Evolutionary conservation across 768 basidiomycete species (phyloP), one percentile per base, ranked within the genome.

Genomic region (Omphalotus guepiniiformis): DNA sequence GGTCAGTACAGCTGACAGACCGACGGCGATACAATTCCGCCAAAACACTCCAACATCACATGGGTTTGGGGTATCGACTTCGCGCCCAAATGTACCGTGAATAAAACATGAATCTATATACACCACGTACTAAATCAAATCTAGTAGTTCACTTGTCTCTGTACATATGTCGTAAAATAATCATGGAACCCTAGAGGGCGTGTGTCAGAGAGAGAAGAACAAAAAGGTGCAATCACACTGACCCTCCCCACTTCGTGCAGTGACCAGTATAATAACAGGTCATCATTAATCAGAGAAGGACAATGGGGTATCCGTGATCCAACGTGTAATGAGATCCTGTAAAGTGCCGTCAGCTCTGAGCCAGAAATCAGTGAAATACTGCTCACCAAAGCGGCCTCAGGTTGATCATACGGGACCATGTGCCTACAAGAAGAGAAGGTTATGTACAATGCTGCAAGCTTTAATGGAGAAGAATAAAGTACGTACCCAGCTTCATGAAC

Each of bases 401-500:
- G 87, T 59, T 94, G 91, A 65, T 97, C 91, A 58, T 76, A 83
- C 4, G 93, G 92, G 6, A 90, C 90, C 91, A 93, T 88, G 61
- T 92, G 89, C 28, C 88, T 89, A 55, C 5, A 49, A 51, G 52
- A 37, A 46, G 39, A 32, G 47, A 41, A 18, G 35, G 42, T 7
- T 26, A 25, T 28, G 49, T 13, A 47, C 46, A 30, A 37, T 16
- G 41, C 22, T 34, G 16, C n/a, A 18, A 23, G 29, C 36, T 42
- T 22, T 36, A 19, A 44, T 21, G 22, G 2, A 36, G 40, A 47
- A 12, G 4, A 36, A 43, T 3, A 40, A 15, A 28, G 16, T 6
- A 66, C 83, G 54, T 65, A 93, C 76, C 93, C 93, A 23, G 93
- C 89, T 55, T 88, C 83, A 55, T 78, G 69, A 27, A 95, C 74